Percentiles rank a stretch among this genome's conserved stretches.
phyloP scores from a whole-genome alignment of 2,329 filamentous ascomycete species.

The Ophiognomonia clavigignenti-juglandacearum region DNA sequence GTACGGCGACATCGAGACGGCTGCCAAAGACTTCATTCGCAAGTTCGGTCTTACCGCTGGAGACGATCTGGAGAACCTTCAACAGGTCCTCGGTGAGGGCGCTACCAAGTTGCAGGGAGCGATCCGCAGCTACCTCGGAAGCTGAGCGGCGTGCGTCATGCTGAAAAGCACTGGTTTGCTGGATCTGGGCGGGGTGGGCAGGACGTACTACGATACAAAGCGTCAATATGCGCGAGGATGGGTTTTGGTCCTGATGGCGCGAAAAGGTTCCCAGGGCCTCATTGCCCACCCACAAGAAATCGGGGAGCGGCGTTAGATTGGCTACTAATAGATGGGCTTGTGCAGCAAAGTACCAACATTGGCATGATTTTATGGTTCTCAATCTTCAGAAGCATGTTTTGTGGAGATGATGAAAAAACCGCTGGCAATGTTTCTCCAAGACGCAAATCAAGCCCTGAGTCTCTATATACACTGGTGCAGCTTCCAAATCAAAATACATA shows the following conservation, averaged over 20 bases:
- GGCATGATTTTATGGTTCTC: neutral
- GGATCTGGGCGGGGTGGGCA: neutral
- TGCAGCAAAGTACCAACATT: conserved; percentile 1
- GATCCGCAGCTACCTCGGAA: conserved; percentile 59
- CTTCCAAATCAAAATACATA: no score
- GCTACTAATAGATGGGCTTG: conserved; percentile 12
- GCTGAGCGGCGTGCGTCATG: conserved; percentile 31
- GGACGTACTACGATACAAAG: neutral
- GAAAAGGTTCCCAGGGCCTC: no score
- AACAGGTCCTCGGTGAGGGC: conserved; percentile 77
- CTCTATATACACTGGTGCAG: no score
- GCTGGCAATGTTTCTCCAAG: no score
- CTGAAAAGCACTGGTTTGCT: neutral
- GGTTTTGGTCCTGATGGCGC: neutral
- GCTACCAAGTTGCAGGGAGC: conserved; percentile 77
- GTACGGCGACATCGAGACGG: conserved; percentile 87
- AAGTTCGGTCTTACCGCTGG: conserved; percentile 94
- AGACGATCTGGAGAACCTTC: conserved; percentile 90
- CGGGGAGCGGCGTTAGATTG: conserved; percentile 4
- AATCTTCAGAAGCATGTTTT: neutral
- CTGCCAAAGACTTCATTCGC: conserved; percentile 92
- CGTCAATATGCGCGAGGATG: neutral
- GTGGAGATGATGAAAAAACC: no score
- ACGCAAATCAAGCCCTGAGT: no score
- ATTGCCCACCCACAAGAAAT: no score